Base-by-base conservation (phyloP, 805 yeast species). In the Hanseniaspora vineae region DNA sequence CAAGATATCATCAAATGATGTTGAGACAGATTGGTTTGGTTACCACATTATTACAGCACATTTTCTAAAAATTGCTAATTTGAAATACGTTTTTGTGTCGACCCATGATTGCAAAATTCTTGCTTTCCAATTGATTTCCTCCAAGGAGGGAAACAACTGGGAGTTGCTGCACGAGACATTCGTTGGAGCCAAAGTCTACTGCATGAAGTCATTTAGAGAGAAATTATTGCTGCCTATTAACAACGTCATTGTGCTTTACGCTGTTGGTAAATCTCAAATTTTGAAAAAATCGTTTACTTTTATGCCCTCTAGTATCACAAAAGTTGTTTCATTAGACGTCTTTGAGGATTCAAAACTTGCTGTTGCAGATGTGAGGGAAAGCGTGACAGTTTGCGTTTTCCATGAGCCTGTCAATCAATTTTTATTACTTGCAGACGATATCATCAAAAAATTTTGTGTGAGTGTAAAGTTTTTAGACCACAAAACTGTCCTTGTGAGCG, bases 401-500 rank as follows among this genome's bases (percentile, higher is more conserved):
- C 77, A 81, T 52, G 63, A 70, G 0, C 54, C 56, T 1, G 60
- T 58, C 2, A 75, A 76, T 52, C 64, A 58, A 18, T 84, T 90
- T 55, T 57, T 77, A 8, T 75, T 82, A 2, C 67, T 89, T 49
- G 80, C 78, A 1, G 88, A 80, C 57, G 97, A 92, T 62, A 61
- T 71, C 0, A 64, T 81, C 37, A 70, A 79, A 33, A 67, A 96
- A 32, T 84, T 82, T 56, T 71, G 82, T 3, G 81, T 94, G 0
- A 55, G 78, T 2, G 54, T 82, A 42, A 58, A 70, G 2, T 65
- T 77, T 52, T 64, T 92, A 5, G 97, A 92, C 59, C 75, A 77
- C 51, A 78, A 78, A 48, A 87, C 96, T 0, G 76, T 84, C 1
- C 67, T 83, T 39, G 86, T 85, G 1, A 96, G 96, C 13, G 97